phyloP scores from a whole-genome alignment of 2,329 filamentous ascomycete species.

The Claviceps pazoutovae region DNA sequence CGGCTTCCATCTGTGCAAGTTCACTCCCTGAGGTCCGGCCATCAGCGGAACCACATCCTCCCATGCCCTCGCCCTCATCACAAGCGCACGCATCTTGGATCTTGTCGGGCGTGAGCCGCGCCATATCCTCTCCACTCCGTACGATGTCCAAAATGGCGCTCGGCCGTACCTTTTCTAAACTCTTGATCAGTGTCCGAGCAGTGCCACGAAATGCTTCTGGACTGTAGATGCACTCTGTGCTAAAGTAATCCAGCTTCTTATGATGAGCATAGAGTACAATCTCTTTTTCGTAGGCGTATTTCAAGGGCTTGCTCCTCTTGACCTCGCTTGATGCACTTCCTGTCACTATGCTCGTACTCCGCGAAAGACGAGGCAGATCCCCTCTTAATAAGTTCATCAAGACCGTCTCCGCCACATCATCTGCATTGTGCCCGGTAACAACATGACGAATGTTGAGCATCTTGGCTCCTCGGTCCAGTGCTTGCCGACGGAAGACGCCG shows the following conservation, averaged over 20 bases:
- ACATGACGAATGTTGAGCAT: slow-evolving; percentile 81
- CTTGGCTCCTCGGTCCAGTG: slow-evolving; percentile 81
- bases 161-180: slow-evolving; percentile 79
- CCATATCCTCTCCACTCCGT: slow-evolving; percentile 91
- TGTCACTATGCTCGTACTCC: slow-evolving; percentile 83
- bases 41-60: slow-evolving; percentile 57
- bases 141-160: slow-evolving; percentile 94
- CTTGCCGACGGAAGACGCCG: slow-evolving; percentile 88
- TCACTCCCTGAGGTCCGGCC: slow-evolving; percentile 56
- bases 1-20: slow-evolving; percentile 68
- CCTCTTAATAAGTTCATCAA: slow-evolving; percentile 93
- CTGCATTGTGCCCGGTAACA: slow-evolving; percentile 93
- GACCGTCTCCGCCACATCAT: slow-evolving; percentile 93
- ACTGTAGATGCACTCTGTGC: slow-evolving; percentile 95
- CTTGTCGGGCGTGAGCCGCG: slow-evolving; percentile 44
- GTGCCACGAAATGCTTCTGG: slow-evolving; percentile 93
- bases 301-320: slow-evolving; percentile 89
- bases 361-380: slow-evolving; percentile 72
- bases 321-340: slow-evolving; percentile 68
- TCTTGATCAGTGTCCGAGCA: slow-evolving; percentile 85
- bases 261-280: slow-evolving; percentile 97
- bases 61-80: slow-evolving; percentile 27
- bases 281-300: slow-evolving; percentile 98
- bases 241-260: slow-evolving; percentile 95
- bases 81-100: slow-evolving; percentile 21